phyloP scores from a whole-genome alignment of 306 rosid species.

The Oxytropis ochrocephala region DNA sequence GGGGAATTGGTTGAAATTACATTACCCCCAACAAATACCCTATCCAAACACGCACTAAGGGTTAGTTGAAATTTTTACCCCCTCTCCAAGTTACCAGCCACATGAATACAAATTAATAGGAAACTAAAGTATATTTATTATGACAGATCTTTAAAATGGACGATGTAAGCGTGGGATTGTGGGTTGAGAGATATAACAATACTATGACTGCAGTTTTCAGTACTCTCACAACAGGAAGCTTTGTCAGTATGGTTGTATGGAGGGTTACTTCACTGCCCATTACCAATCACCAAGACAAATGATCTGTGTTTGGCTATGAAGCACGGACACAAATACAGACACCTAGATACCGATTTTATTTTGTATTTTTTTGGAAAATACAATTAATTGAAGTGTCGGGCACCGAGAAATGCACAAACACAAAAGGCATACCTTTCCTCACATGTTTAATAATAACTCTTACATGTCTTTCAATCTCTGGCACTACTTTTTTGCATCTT shows the following conservation, averaged over 20 bases:
- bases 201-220: slow-evolving; percentile 36
- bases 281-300: slow-evolving; percentile 93
- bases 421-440: no score
- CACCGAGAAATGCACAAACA: no score
- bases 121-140: not conserved
- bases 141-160: slow-evolving; percentile 86
- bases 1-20: no score
- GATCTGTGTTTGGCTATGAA: slow-evolving; percentile 83
- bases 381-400: no score
- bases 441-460: no score
- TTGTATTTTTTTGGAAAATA: no score
- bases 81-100: not conserved
- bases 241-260: slow-evolving; percentile 86
- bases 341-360: no score
- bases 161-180: slow-evolving; percentile 98
- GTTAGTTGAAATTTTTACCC: slow-evolving; percentile 38
- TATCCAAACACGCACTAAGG: no score
- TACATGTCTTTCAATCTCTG: no score
- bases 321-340: no score
- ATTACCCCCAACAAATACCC: no score
- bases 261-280: slow-evolving; percentile 76
- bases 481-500: no score
- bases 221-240: slow-evolving; percentile 87
- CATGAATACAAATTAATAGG: not conserved
- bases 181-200: slow-evolving; percentile 51